Base-by-base conservation (phyloP, 768 basidiomycete genomes). In the Lanmaoa pseudosensibilis region DNA sequence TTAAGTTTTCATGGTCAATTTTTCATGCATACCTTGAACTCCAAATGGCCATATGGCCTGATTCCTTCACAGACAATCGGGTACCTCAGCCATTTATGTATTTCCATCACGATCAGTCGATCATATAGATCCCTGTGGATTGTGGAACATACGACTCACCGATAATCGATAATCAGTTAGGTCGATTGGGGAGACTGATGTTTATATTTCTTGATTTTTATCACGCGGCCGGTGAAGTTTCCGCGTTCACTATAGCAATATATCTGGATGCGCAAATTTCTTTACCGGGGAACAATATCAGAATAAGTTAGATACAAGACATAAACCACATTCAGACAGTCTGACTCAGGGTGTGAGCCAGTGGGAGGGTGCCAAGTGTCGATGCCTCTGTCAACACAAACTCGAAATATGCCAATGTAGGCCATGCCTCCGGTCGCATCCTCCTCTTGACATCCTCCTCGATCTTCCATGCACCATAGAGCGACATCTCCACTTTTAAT, bases 381-480 rank as follows among this genome's bases (percentile, higher is more conserved):
- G 45, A 59, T 1, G 49, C 52, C 33, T 60, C 59, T 25, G 19
- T 60, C 59, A 59, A 52, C 40, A 47, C 34, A 33, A 61, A 59
- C 33, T 59, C 60, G n/a, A 55, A 61, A 39, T 36, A 36, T 13
- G 37, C 33, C 36, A 61, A 18, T 0, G 54, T 55, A 41, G 54
- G 60, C 60, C 60, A 61, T 7, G 53, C 50, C 40, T 60, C 60
- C 0, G 40, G 36, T 13, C 36, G 41, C 15, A 61, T 18, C 54
- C n/a, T 56, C 43, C 16, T 43, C 41, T 43, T 56, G 45, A 61
- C 39, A 21, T 45, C 54, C 36, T 60, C 54, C 18, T 47, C 54
- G 8, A 56, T 49, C 30, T 46, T 50, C 50, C 54, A 61, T 6
- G 48, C 45, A 18, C 54, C 38, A 15, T 56, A 52, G 9, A 60